phyloP scores from a whole-genome alignment of 306 rosid species.

The Betula pendula region DNA sequence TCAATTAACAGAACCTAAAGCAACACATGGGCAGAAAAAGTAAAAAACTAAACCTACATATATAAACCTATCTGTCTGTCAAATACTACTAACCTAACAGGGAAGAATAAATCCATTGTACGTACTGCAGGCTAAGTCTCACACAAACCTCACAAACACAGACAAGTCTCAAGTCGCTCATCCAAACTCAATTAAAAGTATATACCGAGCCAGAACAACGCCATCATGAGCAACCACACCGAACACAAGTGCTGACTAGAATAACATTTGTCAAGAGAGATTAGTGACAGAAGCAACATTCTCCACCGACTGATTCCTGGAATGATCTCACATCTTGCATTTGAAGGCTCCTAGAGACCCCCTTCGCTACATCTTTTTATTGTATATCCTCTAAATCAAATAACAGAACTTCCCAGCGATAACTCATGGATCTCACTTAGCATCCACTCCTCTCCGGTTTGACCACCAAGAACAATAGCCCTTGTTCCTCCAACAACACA shows the following conservation, averaged over 20 bases:
- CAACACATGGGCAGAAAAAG: constrained; percentile 49
- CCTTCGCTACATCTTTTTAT: constrained; percentile 33
- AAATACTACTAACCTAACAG: constrained; percentile 61
- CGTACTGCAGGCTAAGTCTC: constrained; percentile 58
- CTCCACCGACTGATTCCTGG: constrained; percentile 42
- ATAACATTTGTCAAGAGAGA: constrained; percentile 39
- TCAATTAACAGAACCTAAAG: constrained; percentile 60
- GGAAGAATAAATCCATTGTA: constrained; percentile 65
- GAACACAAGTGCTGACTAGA: constrained; percentile 48
- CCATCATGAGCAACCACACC: constrained; percentile 36
- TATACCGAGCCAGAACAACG: constrained; percentile 60
- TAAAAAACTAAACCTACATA: constrained; percentile 57
- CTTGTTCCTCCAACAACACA: constrained; percentile 99
- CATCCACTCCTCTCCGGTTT: constrained; percentile 99
- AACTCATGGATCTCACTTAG: constrained; percentile 96
- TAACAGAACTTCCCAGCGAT: constrained; percentile 76
- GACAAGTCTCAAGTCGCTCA: constrained; percentile 54
- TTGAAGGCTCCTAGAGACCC: constrained; percentile 32
- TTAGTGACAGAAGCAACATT: constrained; percentile 38
- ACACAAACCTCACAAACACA: constrained; percentile 67
- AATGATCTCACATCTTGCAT: constrained; percentile 37
- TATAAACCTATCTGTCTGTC: constrained; percentile 58
- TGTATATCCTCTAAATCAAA: constrained; percentile 44
- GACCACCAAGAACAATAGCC: constrained; percentile 97
- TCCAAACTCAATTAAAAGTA: constrained; percentile 36